Evolutionary conservation across 2,329 filamentous ascomycete genomes (phyloP).

Genomic region (Colletotrichum incanum): DNA sequence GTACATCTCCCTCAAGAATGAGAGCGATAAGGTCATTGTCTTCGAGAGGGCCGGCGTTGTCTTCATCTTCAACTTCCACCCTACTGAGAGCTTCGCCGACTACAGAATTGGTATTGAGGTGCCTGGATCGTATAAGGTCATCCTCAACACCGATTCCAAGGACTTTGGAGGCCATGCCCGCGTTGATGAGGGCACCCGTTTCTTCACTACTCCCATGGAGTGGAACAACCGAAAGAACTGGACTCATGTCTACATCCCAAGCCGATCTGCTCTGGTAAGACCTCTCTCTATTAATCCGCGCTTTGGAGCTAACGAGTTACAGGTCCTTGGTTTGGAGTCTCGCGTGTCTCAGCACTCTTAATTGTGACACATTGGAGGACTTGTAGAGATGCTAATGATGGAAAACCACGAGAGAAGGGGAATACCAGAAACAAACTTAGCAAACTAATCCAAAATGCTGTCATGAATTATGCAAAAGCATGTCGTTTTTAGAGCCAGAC

Average conservation of each 20-base stretch:
- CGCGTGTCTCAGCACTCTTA: conserved; percentile 47
- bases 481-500: conserved; percentile 16
- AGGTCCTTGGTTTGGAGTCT: conserved; percentile 67
- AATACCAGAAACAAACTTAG: conserved; percentile 1
- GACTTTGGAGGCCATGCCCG: conserved; percentile 86
- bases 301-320: conserved; percentile 22
- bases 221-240: conserved; percentile 96
- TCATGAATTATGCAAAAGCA: conserved; percentile 28
- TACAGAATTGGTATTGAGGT: conserved; percentile 92
- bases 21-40: conserved; percentile 93
- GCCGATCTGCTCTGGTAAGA: conserved; percentile 85
- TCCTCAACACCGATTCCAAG: conserved; percentile 85
- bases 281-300: conserved; percentile 4
- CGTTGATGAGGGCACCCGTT: conserved; percentile 84
- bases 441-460: conserved; percentile 16
- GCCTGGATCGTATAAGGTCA: conserved; percentile 87
- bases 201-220: conserved; percentile 90
- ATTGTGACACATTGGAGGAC: neutral
- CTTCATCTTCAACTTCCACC: conserved; percentile 98
- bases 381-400: neutral
- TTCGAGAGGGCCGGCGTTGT: conserved; percentile 93
- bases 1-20: conserved; percentile 94
- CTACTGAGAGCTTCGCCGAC: conserved; percentile 86
- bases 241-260: conserved; percentile 91
- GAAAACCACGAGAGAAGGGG: neutral